Evolutionary conservation across 345 rosid species (phyloP).

Genomic region (Bruguiera parviflora): DNA sequence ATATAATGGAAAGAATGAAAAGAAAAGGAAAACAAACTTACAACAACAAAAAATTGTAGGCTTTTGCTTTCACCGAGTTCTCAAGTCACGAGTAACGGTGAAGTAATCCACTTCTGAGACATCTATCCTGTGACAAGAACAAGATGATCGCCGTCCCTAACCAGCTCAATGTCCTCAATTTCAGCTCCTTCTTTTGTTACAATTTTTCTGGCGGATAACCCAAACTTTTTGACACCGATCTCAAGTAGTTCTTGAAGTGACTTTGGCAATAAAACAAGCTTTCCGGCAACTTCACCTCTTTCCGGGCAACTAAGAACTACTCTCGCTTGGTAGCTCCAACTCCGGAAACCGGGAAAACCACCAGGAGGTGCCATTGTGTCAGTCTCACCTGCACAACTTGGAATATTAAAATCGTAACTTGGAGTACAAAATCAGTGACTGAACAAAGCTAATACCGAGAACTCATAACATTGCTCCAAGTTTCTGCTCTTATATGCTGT

Average conservation of each 20-base stretch:
- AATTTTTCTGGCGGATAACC: constrained; percentile 45
- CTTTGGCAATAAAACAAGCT: constrained; percentile 56
- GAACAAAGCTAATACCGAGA: no score
- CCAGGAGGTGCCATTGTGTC: constrained; percentile 16
- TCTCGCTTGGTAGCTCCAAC: constrained; percentile 35
- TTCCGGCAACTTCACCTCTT: constrained; percentile 37
- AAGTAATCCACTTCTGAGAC: no score
- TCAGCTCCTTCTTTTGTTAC: constrained; percentile 60
- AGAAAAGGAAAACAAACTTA: no score
- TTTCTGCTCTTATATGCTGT: no score
- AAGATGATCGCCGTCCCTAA: constrained; percentile 83
- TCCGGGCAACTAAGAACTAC: constrained; percentile 59
- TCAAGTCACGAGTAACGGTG: no score
- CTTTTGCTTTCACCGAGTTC: no score
- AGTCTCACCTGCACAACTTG: constrained; percentile 34
- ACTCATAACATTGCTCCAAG: no score
- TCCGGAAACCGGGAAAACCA: constrained; percentile 8
- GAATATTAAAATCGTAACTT: neutral
- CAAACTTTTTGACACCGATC: constrained; percentile 47
- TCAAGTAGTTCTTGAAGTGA: constrained; percentile 56
- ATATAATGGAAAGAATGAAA: no score
- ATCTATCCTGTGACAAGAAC: constrained; percentile 26
- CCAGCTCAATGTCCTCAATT: constrained; percentile 61
- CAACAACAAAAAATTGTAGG: no score
- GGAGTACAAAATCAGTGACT: neutral